A percentile compares a stretch with the other conserved stretches of the same genome.
These are phyloP conservation scores for Aphanomyces cochlioides DNA, from an alignment of 352 stramenopile species.

Conservation along the genomic window DNA sequence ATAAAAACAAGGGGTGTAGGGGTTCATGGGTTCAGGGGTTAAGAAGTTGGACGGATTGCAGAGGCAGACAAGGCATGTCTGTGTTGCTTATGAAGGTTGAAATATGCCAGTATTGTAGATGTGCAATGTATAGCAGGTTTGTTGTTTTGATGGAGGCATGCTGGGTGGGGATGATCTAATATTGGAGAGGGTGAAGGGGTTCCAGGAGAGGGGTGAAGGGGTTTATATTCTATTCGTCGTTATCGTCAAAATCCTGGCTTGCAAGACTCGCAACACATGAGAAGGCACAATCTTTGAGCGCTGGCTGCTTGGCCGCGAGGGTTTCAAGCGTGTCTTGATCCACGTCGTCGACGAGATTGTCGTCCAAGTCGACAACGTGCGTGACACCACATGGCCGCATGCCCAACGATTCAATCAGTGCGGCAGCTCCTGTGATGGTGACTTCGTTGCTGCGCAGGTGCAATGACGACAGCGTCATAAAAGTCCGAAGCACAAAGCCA, in stretches of 20 bases:
- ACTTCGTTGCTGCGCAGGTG: background rate
- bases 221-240: no score
- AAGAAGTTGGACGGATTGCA: no score
- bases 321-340: conserved; percentile 5
- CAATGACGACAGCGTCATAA: background rate
- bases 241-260: background rate
- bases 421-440: background rate
- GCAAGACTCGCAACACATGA: background rate
- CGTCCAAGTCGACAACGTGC: background rate
- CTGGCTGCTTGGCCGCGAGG: background rate
- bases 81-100: no score
- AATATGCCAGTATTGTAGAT: no score
- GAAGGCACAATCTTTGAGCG: background rate
- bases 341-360: conserved; percentile 11
- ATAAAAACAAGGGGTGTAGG: no score
- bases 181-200: no score
- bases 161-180: no score
- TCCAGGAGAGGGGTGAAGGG: no score
- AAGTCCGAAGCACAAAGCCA: background rate
- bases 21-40: no score
- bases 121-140: no score
- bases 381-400: background rate
- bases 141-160: no score
- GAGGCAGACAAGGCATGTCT: no score
- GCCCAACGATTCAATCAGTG: background rate